phyloP scores from a whole-genome alignment of 352 stramenopile genomes.

The Phytopythium mirpurense region DNA sequence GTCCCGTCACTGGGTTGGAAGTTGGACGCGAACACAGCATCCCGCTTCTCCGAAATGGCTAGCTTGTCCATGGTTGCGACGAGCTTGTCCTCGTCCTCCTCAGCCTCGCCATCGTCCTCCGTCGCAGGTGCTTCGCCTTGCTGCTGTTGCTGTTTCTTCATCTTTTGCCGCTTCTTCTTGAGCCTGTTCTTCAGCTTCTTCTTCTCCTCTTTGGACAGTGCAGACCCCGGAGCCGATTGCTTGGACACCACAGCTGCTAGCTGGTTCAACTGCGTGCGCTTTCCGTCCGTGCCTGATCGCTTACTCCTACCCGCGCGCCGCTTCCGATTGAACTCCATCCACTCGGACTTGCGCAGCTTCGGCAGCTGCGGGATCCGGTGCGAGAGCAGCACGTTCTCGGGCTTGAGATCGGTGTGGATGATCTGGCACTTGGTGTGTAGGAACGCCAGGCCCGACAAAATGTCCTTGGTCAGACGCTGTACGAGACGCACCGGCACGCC shows the following conservation, averaged over 20 bases:
- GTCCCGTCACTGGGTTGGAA: background rate
- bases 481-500: slow-evolving; percentile 96
- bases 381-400: slow-evolving; percentile 97
- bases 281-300: slow-evolving; percentile 19
- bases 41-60: background rate
- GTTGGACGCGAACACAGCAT: background rate
- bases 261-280: slow-evolving; percentile 1
- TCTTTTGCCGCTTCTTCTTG: slow-evolving; percentile 93
- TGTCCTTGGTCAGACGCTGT: slow-evolving; percentile 92
- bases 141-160: slow-evolving; percentile 41
- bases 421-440: slow-evolving; percentile 97
- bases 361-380: slow-evolving; percentile 66
- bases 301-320: slow-evolving; percentile 35
- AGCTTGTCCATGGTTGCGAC: slow-evolving; percentile 2
- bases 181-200: slow-evolving; percentile 94
- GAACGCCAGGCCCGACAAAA: slow-evolving; percentile 96
- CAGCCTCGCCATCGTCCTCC: slow-evolving; percentile 10
- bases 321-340: slow-evolving; percentile 32
- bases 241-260: background rate
- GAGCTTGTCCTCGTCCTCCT: slow-evolving; percentile 1
- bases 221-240: background rate
- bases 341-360: slow-evolving; percentile 56
- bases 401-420: slow-evolving; percentile 99
- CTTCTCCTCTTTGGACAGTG: slow-evolving; percentile 84
- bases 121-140: background rate